Percentiles rank a stretch among this genome's conserved stretches.
Conservation (phyloP, 108 stramenopile genomes). For the Cyclotella sp. region DNA sequence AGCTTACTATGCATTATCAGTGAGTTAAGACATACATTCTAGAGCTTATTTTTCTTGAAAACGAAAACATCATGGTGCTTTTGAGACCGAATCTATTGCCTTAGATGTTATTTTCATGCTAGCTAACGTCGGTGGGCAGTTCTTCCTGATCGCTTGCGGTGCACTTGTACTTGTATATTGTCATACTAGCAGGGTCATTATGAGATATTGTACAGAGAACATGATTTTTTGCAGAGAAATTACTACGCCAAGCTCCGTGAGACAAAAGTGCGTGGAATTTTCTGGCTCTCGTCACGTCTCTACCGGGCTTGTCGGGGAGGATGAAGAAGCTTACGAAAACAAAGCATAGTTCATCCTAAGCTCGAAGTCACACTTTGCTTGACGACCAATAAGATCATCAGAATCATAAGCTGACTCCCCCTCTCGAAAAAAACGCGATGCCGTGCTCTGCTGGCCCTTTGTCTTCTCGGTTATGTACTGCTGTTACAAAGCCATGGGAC, state of each 20-base stretch:
- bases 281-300: neutral
- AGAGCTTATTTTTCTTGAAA: neutral
- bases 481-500: constrained; percentile 29
- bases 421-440: neutral
- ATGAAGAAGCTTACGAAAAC: constrained; percentile 48
- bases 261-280: too few species aligned
- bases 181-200: too few species aligned
- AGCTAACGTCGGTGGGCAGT: neutral
- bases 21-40: constrained; percentile 16
- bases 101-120: neutral
- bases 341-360: constrained; percentile 76
- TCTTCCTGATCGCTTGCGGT: neutral
- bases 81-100: neutral
- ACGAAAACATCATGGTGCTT: neutral
- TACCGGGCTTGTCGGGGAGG: constrained; percentile 10
- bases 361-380: constrained; percentile 68
- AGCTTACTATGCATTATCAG: constrained; percentile 89
- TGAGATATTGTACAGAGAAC: too few species aligned
- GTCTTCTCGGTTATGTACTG: neutral
- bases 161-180: too few species aligned
- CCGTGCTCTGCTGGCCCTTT: neutral
- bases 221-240: too few species aligned
- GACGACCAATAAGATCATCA: constrained; percentile 59
- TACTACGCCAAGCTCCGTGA: too few species aligned
- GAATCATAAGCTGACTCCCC: constrained; percentile 61